phyloP scores from a whole-genome alignment of 2,329 filamentous ascomycete species.

The Aureobasidium sp. region DNA sequence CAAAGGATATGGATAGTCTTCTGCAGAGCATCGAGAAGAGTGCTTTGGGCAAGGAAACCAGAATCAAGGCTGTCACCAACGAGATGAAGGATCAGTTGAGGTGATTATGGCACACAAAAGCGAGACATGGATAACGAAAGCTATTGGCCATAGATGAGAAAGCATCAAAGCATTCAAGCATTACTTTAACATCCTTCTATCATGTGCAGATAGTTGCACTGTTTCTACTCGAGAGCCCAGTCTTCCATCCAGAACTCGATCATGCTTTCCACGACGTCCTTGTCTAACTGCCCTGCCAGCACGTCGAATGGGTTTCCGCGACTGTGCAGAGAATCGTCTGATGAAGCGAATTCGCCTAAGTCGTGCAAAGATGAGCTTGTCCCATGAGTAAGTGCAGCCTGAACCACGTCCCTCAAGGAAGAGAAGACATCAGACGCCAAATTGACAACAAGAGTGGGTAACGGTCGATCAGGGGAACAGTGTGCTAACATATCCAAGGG shows the following conservation, averaged over 20 bases:
- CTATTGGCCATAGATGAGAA: background rate
- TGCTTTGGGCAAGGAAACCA: constrained; percentile 49
- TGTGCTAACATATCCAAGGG: constrained; percentile 21
- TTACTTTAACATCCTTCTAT: background rate
- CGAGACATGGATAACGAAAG: constrained; percentile 4
- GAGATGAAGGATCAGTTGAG: constrained; percentile 49
- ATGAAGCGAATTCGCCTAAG: background rate
- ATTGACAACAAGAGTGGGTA: constrained; percentile 21
- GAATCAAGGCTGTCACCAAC: constrained; percentile 50
- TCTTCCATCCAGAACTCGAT: constrained; percentile 33
- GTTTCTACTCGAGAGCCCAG: constrained; percentile 21
- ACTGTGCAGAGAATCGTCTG: background rate
- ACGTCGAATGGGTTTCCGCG: constrained; percentile 18
- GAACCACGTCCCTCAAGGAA: constrained; percentile 19
- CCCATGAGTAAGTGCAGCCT: background rate
- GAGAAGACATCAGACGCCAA: constrained; percentile 22
- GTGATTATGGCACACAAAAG: constrained; percentile 1
- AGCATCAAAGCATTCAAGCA: background rate
- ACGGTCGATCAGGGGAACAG: constrained; percentile 20
- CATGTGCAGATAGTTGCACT: background rate
- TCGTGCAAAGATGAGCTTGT: background rate
- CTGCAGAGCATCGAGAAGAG: constrained; percentile 40
- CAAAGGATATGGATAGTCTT: constrained; percentile 47
- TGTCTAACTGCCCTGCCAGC: constrained; percentile 29
- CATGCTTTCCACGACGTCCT: constrained; percentile 24